Percentiles rank a stretch among this genome's conserved stretches.
These are phyloP conservation scores for Pontederia crassipes DNA, from an alignment of 176 grass and related monocot species.

Conservation along the genomic window DNA sequence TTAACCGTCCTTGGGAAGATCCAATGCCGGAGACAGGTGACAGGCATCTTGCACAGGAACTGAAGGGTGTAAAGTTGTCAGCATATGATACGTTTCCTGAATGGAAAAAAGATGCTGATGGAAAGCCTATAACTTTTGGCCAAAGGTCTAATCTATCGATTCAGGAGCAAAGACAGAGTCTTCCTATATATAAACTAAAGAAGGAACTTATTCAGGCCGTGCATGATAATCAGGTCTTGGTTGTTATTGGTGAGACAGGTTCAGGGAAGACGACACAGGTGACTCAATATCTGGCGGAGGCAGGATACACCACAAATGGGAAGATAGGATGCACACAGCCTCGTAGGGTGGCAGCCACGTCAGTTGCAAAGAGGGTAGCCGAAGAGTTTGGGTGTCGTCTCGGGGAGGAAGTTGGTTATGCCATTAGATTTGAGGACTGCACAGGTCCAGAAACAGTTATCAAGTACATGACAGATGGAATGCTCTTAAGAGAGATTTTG, in stretches of 20 bases:
- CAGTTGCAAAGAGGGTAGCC: slow-evolving; percentile 86
- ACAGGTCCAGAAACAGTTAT: slow-evolving; percentile 88
- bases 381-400: slow-evolving; percentile 88
- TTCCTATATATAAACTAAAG: slow-evolving; percentile 88
- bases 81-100: slow-evolving; percentile 80
- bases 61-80: slow-evolving; percentile 71
- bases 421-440: slow-evolving; percentile 88
- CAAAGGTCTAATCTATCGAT: slow-evolving; percentile 78
- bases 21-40: slow-evolving; percentile 87
- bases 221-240: slow-evolving; percentile 90
- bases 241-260: slow-evolving; percentile 92
- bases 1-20: slow-evolving; percentile 96
- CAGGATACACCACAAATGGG: slow-evolving; percentile 81
- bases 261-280: slow-evolving; percentile 96
- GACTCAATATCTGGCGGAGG: slow-evolving; percentile 85
- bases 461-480: slow-evolving; percentile 98
- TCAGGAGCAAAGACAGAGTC: slow-evolving; percentile 82
- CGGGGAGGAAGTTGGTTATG: slow-evolving; percentile 94
- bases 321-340: slow-evolving; percentile 97
- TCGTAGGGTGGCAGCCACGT: slow-evolving; percentile 88
- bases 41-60: slow-evolving; percentile 79
- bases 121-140: slow-evolving; percentile 81
- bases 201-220: slow-evolving; percentile 94
- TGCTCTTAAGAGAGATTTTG: slow-evolving; percentile 94
- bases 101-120: slow-evolving; percentile 96